phyloP scores from a whole-genome alignment of 352 stramenopile species.

The Nothophytophthora sp. region DNA sequence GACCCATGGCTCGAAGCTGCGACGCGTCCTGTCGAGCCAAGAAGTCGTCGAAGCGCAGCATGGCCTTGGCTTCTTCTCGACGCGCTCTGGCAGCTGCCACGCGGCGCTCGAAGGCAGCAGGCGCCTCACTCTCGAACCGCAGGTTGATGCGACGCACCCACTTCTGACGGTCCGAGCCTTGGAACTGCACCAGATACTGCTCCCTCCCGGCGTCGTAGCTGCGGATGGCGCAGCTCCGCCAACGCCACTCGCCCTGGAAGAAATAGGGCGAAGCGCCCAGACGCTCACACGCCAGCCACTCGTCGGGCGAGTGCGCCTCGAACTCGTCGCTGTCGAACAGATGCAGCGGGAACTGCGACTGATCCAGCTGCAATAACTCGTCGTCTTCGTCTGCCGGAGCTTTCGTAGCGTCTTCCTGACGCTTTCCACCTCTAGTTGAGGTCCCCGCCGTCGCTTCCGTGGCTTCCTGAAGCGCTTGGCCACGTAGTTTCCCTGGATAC shows the following conservation, averaged over 20 bases:
- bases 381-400: constrained; percentile 28
- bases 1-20: constrained; percentile 80
- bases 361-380: constrained; percentile 87
- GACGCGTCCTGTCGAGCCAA: constrained; percentile 74
- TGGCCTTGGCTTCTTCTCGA: constrained; percentile 81
- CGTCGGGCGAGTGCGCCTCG: constrained; percentile 62
- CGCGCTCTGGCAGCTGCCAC: constrained; percentile 62
- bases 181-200: constrained; percentile 88
- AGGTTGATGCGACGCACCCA: constrained; percentile 91
- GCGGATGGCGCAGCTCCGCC: constrained; percentile 64
- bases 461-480: constrained; percentile 19
- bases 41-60: constrained; percentile 92
- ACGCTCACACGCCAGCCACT: constrained; percentile 66
- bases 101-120: constrained; percentile 70
- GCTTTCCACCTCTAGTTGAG: not conserved
- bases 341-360: constrained; percentile 91
- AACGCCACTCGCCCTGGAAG: constrained; percentile 85
- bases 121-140: constrained; percentile 85
- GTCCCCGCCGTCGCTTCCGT: not conserved
- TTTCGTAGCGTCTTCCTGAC: not conserved
- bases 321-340: constrained; percentile 91
- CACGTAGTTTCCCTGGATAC: constrained; percentile 63
- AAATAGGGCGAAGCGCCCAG: constrained; percentile 80
- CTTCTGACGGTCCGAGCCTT: constrained; percentile 86
- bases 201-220: constrained; percentile 62